A percentile compares a stretch with the other conserved stretches of the same genome.
Evolutionary conservation across 192 early-diverging fungal species (phyloP).

Genomic region (Funneliformis geosporum): DNA sequence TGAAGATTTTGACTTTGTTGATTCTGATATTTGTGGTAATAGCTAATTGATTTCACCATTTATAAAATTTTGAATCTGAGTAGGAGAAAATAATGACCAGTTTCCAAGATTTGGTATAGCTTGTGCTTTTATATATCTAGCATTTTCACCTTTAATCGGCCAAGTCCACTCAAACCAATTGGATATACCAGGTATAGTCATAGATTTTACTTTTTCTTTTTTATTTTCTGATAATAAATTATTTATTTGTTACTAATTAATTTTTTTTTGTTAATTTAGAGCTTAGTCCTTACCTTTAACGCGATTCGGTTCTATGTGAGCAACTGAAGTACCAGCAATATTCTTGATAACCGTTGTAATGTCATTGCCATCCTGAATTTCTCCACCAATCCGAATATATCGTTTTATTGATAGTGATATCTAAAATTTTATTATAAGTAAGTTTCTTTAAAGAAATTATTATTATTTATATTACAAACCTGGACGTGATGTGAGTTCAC

Average conservation of each 20-base stretch:
- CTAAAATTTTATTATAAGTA: neutral
- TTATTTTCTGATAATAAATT: neutral
- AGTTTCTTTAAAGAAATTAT: neutral
- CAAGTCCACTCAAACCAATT: neutral
- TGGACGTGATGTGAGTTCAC: neutral
- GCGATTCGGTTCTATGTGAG: neutral
- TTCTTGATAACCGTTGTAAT: neutral
- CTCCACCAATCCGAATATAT: neutral
- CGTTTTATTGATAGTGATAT: neutral
- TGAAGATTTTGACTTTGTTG: neutral
- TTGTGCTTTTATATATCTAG: neutral
- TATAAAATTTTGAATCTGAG: neutral
- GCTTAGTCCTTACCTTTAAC: neutral
- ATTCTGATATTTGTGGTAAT: neutral
- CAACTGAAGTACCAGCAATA: neutral
- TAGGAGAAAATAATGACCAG: neutral
- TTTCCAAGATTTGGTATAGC: conserved; percentile 1
- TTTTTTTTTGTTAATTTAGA: neutral
- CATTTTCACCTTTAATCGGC: neutral
- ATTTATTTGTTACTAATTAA: too few relatives aligned
- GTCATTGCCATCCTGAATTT: neutral
- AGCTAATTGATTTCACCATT: neutral
- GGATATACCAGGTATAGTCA: neutral
- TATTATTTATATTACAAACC: neutral
- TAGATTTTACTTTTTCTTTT: neutral